These are phyloP conservation scores for Lyophyllum atratum DNA, from an alignment of 768 basidiomycete species.

Conservation along the genomic window DNA sequence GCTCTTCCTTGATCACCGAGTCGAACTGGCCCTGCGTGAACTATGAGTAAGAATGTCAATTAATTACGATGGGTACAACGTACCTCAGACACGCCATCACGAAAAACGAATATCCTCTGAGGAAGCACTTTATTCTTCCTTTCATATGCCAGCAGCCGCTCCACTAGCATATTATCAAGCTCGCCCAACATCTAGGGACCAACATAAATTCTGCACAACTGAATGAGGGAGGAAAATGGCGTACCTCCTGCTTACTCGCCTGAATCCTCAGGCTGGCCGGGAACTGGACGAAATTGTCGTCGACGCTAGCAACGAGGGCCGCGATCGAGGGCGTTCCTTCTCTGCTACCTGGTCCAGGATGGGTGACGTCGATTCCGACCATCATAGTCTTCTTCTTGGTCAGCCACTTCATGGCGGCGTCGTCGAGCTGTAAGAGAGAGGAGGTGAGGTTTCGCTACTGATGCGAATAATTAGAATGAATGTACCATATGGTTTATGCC, in stretches of 20 bases:
- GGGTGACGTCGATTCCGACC: constrained; percentile 85
- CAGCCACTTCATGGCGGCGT: constrained; percentile 61
- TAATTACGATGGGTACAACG: constrained; percentile 19
- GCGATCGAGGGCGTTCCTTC: constrained; percentile 82
- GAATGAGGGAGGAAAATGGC: not conserved
- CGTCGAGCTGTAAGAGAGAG: constrained; percentile 44
- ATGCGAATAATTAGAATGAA: not conserved
- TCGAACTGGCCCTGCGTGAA: constrained; percentile 71
- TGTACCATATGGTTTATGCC: constrained; percentile 71
- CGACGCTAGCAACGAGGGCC: constrained; percentile 78
- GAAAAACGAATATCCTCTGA: constrained; percentile 68
- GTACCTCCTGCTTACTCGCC: constrained; percentile 49
- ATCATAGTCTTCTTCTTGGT: constrained; percentile 73
- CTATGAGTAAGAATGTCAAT: not conserved
- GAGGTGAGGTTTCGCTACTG: not conserved
- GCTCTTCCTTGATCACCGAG: constrained; percentile 57
- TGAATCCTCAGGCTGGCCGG: constrained; percentile 77
- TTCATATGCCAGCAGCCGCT: constrained; percentile 62
- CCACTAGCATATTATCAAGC: constrained; percentile 66
- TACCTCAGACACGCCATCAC: constrained; percentile 85
- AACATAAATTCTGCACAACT: not conserved
- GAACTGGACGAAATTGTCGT: constrained; percentile 71
- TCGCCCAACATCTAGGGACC: constrained; percentile 71
- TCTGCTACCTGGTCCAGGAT: constrained; percentile 67
- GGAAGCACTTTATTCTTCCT: constrained; percentile 61